These are phyloP conservation scores for Edaphochlamys debaryana DNA, from an alignment of 139 green algal species.

Conservation along the genomic window DNA sequence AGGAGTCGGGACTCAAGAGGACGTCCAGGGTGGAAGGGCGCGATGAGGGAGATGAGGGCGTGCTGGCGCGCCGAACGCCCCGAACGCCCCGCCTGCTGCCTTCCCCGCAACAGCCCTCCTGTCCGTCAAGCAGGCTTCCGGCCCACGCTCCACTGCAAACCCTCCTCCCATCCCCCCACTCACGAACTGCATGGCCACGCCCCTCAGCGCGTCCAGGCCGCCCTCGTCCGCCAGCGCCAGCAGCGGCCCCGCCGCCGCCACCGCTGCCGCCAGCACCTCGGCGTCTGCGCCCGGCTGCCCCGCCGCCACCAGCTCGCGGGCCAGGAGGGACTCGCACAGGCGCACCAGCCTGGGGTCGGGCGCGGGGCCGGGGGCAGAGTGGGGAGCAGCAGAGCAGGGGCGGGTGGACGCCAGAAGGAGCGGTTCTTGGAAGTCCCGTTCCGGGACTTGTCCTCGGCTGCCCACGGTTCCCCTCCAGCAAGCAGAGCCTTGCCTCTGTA, in stretches of 20 bases:
- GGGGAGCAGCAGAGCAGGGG: neutral
- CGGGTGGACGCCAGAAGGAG: neutral
- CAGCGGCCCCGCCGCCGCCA: conserved; percentile 14
- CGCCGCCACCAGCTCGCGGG: conserved; percentile 20
- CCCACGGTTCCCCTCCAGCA: neutral
- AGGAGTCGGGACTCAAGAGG: too few relatives aligned
- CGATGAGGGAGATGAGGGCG: neutral
- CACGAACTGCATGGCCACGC: conserved; percentile 32
- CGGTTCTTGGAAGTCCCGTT: neutral
- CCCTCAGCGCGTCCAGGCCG: conserved; percentile 25
- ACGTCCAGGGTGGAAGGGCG: too few relatives aligned
- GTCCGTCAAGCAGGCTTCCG: too few relatives aligned
- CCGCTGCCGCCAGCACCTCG: conserved; percentile 11
- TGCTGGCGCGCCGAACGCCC: too few relatives aligned
- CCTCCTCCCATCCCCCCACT: neutral
- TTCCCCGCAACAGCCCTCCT: too few relatives aligned
- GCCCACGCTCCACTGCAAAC: too few relatives aligned
- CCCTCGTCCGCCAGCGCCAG: conserved; percentile 40
- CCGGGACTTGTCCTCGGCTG: neutral
- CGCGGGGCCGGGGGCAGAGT: too few relatives aligned
- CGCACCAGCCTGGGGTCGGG: conserved; percentile 11
- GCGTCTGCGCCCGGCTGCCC: neutral
- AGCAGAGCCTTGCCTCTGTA: neutral
- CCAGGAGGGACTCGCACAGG: conserved; percentile 29
- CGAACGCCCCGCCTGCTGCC: too few relatives aligned